These are phyloP conservation scores for Saccharomycopsis hybrid DNA, from an alignment of 1,139 yeast genomes.

Conservation along the genomic window DNA sequence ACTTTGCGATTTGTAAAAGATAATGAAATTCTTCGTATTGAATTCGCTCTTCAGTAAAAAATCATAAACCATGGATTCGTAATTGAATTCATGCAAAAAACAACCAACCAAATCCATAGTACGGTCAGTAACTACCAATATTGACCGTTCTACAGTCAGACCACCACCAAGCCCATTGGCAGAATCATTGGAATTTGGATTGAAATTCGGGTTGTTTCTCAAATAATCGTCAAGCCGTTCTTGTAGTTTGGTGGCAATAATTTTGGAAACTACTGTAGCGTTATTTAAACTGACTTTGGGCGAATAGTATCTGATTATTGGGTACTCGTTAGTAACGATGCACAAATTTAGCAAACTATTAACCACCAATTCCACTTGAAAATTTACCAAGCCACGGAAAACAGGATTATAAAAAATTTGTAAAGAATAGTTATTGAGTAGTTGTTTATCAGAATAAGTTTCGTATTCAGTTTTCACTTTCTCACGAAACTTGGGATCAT, in stretches of 20 bases:
- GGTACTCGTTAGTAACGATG: slow-evolving; percentile 80
- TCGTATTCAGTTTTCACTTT: slow-evolving; percentile 6
- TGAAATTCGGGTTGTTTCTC: slow-evolving; percentile 58
- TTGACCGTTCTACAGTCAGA: slow-evolving; percentile 48
- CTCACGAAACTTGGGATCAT: slow-evolving; percentile 16
- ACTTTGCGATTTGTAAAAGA: slow-evolving; percentile 48
- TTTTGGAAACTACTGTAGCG: slow-evolving; percentile 61
- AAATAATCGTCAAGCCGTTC: slow-evolving; percentile 68
- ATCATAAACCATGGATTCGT: slow-evolving; percentile 91
- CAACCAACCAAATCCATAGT: slow-evolving; percentile 82
- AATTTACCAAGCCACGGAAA: slow-evolving; percentile 55
- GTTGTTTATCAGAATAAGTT: slow-evolving; percentile 21
- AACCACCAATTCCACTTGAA: slow-evolving; percentile 56
- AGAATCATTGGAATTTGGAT: slow-evolving; percentile 40
- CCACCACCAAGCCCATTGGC: neutral
- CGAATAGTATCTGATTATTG: slow-evolving; percentile 67
- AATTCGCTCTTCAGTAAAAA: slow-evolving; percentile 19
- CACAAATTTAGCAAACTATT: slow-evolving; percentile 58
- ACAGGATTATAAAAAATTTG: slow-evolving; percentile 67
- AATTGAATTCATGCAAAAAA: slow-evolving; percentile 82
- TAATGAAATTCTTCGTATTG: slow-evolving; percentile 14
- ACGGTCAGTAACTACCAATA: slow-evolving; percentile 74
- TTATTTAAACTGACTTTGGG: slow-evolving; percentile 41
- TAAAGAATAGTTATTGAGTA: slow-evolving; percentile 41
- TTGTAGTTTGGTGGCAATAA: slow-evolving; percentile 72